Percentiles rank a stretch among this genome's conserved stretches.
These are phyloP conservation scores for Mucor ambiguus DNA, from an alignment of 371 early-diverging fungal genomes.

Conservation along the genomic window DNA sequence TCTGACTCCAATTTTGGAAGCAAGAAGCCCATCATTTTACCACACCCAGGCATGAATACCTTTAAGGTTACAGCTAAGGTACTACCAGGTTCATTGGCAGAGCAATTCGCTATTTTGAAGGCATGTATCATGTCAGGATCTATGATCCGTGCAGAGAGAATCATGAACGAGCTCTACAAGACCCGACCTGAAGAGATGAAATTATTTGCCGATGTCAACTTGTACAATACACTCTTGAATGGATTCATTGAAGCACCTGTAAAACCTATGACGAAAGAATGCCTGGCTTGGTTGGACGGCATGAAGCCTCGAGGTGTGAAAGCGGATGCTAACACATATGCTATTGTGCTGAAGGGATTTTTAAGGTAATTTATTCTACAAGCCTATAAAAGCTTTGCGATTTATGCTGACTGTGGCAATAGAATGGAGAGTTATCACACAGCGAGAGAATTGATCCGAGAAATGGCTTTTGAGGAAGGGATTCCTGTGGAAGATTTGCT, in stretches of 20 bases:
- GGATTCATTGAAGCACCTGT: slow-evolving; percentile 59
- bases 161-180: slow-evolving; percentile 71
- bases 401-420: slow-evolving; percentile 6
- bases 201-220: slow-evolving; percentile 65
- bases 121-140: slow-evolving; percentile 79
- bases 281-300: slow-evolving; percentile 76
- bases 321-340: slow-evolving; percentile 74
- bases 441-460: slow-evolving; percentile 64
- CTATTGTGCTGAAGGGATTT: slow-evolving; percentile 73
- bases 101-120: slow-evolving; percentile 62
- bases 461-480: slow-evolving; percentile 59
- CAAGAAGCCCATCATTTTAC: slow-evolving; percentile 36
- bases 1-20: neutral
- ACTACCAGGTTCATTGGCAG: slow-evolving; percentile 43
- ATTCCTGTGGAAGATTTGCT: slow-evolving; percentile 46
- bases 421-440: slow-evolving; percentile 58
- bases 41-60: slow-evolving; percentile 35
- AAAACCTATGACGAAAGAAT: slow-evolving; percentile 57
- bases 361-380: slow-evolving; percentile 53
- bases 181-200: slow-evolving; percentile 71
- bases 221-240: slow-evolving; percentile 86
- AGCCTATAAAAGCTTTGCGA: neutral
- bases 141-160: slow-evolving; percentile 76
- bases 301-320: slow-evolving; percentile 55
- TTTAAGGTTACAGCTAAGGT: slow-evolving; percentile 36